Conservation (phyloP, 192 early-diverging fungal genomes). For the Phycomyces nitens region DNA sequence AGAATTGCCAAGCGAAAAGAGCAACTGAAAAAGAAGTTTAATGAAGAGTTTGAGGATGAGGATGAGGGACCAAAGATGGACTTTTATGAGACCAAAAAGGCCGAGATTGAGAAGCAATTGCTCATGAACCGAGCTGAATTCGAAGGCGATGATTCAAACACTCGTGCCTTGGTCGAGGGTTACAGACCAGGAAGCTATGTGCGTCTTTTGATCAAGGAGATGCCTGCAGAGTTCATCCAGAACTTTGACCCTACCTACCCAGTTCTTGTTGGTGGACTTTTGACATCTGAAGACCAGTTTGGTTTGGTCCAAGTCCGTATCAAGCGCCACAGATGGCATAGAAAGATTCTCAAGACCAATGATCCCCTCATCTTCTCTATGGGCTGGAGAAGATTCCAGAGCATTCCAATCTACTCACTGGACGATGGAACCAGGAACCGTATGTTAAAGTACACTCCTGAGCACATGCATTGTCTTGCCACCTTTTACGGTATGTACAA, state of each 20-base stretch:
- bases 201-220: conserved; percentile 81
- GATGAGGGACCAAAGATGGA: conserved; percentile 59
- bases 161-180: conserved; percentile 84
- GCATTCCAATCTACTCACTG: conserved; percentile 90
- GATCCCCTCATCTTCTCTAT: conserved; percentile 97
- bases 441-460: conserved; percentile 99
- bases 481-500: conserved; percentile 72
- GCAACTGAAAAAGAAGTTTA: conserved; percentile 91
- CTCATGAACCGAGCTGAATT: conserved; percentile 85
- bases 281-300: conserved; percentile 87
- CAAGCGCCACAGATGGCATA: conserved; percentile 97
- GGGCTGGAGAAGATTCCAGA: conserved; percentile 98
- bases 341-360: conserved; percentile 93
- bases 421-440: conserved; percentile 91
- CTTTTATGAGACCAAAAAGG: conserved; percentile 89
- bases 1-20: conserved; percentile 81
- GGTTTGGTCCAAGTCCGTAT: conserved; percentile 95
- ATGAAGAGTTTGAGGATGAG: conserved; percentile 83
- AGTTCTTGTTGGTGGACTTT: conserved; percentile 87
- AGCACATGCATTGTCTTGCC: conserved; percentile 99
- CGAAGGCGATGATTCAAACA: conserved; percentile 69
- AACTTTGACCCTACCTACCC: conserved; percentile 88
- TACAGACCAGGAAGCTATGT: conserved; percentile 93
- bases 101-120: conserved; percentile 80
- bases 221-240: conserved; percentile 94